These are phyloP conservation scores for Exidia glandulosa DNA, from an alignment of 768 basidiomycete species.

Conservation along the genomic window DNA sequence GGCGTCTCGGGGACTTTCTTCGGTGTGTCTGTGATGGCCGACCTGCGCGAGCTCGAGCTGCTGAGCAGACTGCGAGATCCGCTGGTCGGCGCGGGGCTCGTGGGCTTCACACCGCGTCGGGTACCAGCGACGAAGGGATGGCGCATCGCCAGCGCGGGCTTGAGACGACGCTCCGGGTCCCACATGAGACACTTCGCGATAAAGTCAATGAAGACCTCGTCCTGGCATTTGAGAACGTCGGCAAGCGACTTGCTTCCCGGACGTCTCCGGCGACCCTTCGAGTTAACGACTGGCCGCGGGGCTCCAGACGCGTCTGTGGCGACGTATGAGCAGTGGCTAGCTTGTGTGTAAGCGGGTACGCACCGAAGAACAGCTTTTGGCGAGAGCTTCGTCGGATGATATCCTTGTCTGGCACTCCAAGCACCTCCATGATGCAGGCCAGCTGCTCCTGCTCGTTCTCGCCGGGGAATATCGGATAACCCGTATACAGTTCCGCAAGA, in stretches of 20 bases:
- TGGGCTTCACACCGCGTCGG: constrained; percentile 37
- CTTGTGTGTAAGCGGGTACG: constrained; percentile 14
- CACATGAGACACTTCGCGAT: constrained; percentile 93
- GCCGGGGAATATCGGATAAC: constrained; percentile 97
- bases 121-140: constrained; percentile 76
- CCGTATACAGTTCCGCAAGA: constrained; percentile 91
- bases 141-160: constrained; percentile 83
- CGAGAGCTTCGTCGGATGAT: constrained; percentile 89
- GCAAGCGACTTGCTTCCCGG: constrained; percentile 86
- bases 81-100: constrained; percentile 34
- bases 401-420: constrained; percentile 91
- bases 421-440: constrained; percentile 98
- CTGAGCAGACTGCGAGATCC: constrained; percentile 29
- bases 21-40: too few species aligned
- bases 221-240: constrained; percentile 83
- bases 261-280: constrained; percentile 85
- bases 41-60: constrained; percentile 33
- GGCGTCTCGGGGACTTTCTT: constrained; percentile 22
- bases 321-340: background rate
- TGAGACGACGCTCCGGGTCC: constrained; percentile 94
- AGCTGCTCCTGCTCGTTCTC: constrained; percentile 98
- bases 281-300: constrained; percentile 89
- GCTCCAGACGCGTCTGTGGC: constrained; percentile 78
- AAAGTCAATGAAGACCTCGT: constrained; percentile 94
- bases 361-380: constrained; percentile 94